A percentile compares a stretch with the other conserved stretches of the same genome.
Conservation (phyloP, 176 grass and related monocot species). For the Aegilops longissima region DNA sequence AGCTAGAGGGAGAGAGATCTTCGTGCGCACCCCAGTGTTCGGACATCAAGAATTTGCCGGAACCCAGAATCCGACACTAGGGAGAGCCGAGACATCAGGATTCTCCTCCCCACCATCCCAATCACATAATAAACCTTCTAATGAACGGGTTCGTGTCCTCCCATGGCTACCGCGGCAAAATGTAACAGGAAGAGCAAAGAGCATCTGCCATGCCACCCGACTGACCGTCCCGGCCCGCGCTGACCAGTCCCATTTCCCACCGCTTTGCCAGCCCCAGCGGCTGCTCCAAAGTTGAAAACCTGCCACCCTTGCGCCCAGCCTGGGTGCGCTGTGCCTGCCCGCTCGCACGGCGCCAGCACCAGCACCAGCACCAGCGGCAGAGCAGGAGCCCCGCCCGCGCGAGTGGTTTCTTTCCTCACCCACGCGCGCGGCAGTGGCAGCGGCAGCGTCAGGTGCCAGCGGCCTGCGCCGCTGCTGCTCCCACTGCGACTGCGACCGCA, state of each 20-base stretch:
- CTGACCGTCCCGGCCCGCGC: not conserved
- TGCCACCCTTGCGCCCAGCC: not conserved
- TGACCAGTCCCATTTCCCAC: not conserved
- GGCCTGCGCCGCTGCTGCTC: slow-evolving; percentile 24
- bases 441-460: not conserved
- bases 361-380: not conserved
- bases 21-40: too few relatives aligned
- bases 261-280: not conserved
- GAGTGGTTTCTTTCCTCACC: not conserved
- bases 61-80: too few relatives aligned
- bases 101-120: too few relatives aligned
- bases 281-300: not conserved
- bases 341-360: not conserved
- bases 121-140: too few relatives aligned
- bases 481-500: not conserved
- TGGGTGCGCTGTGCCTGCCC: not conserved
- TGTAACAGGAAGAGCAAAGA: not conserved
- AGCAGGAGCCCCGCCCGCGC: not conserved
- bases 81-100: too few relatives aligned
- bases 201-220: not conserved
- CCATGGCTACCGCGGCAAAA: not conserved
- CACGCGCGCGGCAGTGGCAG: slow-evolving; percentile 16
- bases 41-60: too few relatives aligned
- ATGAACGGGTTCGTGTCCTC: not conserved
- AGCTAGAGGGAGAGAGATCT: too few relatives aligned